A percentile compares a stretch with the other conserved stretches of the same genome.
These are phyloP conservation scores for Ogataea populi-albae DNA, from an alignment of 805 yeast species.

Conservation along the genomic window DNA sequence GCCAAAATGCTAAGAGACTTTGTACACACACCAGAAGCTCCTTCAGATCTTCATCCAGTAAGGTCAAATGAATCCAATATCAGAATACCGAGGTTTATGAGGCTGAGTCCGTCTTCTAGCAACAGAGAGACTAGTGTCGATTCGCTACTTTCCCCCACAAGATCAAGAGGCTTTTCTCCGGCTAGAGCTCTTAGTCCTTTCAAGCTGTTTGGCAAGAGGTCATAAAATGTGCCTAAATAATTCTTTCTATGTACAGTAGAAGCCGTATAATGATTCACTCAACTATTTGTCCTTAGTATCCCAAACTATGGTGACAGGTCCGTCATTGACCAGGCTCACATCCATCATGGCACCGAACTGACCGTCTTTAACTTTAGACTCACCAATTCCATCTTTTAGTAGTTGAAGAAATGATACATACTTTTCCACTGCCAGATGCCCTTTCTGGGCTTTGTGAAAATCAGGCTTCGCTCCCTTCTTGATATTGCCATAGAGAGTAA, in stretches of 20 bases:
- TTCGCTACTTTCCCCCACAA: constrained; percentile 18
- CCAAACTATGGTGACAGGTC: constrained; percentile 85
- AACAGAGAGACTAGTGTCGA: constrained; percentile 18
- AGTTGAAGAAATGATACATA: constrained; percentile 51
- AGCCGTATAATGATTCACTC: background rate
- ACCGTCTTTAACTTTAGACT: constrained; percentile 76
- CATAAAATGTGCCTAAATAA: background rate
- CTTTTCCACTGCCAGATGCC: constrained; percentile 48
- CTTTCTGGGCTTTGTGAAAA: constrained; percentile 88
- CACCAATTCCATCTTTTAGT: constrained; percentile 53
- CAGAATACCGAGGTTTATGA: constrained; percentile 25
- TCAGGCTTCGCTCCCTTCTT: constrained; percentile 95
- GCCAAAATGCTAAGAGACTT: constrained; percentile 9
- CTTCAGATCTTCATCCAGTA: too few relatives aligned
- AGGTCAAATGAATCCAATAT: constrained; percentile 5
- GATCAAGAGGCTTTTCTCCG: constrained; percentile 29
- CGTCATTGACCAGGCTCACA: constrained; percentile 82
- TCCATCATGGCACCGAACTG: constrained; percentile 98
- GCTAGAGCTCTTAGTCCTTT: constrained; percentile 33
- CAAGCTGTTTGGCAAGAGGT: constrained; percentile 21
- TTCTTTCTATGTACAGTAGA: too few relatives aligned
- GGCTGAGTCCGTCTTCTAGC: constrained; percentile 14
- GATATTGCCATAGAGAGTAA: constrained; percentile 81
- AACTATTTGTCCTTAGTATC: constrained; percentile 54
- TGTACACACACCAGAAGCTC: too few relatives aligned